Evolutionary conservation across 2,329 filamentous ascomycete species (phyloP), one percentile per base, ranked within the genome.

Genomic region (Pezicula carpinea): DNA sequence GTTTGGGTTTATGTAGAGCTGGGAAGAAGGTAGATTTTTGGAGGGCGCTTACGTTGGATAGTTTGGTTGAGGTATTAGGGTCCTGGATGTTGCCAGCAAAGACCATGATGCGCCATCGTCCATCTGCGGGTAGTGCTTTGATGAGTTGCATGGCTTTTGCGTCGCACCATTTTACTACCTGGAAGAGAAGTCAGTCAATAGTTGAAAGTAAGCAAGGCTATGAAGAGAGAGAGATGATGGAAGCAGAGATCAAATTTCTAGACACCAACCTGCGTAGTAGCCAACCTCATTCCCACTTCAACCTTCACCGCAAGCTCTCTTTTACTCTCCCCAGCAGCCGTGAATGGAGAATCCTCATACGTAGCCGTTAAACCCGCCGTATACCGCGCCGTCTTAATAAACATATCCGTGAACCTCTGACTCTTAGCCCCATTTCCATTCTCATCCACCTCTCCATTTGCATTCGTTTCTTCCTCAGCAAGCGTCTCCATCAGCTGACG

Each of bases 101-200:
- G 0, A 73, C 62, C n/a, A 77, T 62, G 7, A 77, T 52, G 3
- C 75, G 61, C 75, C 75, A 78, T 17, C 73, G 56, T 2, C 74
- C 72, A 61, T 77, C 72, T 2, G 78, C 73, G 15, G 66, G 71
- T 33, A 84, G 52, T 1, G 73, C 69, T 41, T 63, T 64, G 46
- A 70, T 66, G 18, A 78, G 57, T 48, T 77, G 79, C 64, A 82
- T 64, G 0, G 76, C 70, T 49, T 74, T 76, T 1, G 79, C 80
- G 54, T 85, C 81, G 39, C 74, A 77, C 48, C 77, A 75, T 5
- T 80, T 67, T 15, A 84, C 73, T 0, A 84, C 77, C 26, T 29
- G 26, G 10, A 29, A 29, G 26, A 10, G 6, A 11, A 11, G 8
- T 4, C 10, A 29, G 26, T 29, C 13, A 29, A 11, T 29, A 4